Evolutionary conservation across 2,329 filamentous ascomycete genomes (phyloP).

Genomic region (Calonectria fujianensis): DNA sequence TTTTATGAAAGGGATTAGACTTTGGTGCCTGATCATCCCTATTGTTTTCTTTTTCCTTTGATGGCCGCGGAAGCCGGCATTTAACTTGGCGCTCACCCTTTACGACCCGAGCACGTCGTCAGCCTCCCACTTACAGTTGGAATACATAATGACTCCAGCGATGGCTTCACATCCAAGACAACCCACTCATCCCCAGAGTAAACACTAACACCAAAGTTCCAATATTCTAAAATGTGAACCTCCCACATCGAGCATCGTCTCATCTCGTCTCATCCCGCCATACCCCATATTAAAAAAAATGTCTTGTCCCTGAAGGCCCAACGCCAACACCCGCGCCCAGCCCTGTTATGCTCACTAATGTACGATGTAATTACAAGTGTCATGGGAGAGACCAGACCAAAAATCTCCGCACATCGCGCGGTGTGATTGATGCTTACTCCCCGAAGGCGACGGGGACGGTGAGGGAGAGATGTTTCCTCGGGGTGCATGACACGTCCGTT

Average conservation of each 20-base stretch:
- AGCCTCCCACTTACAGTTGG: constrained; percentile 10
- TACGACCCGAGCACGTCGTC: constrained; percentile 6
- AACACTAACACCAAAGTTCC: constrained; percentile 15
- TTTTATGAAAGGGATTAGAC: constrained; percentile 14
- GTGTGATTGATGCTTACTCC: constrained; percentile 36
- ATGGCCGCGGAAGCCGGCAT: constrained; percentile 5
- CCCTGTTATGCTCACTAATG: constrained; percentile 35
- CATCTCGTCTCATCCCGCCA: constrained; percentile 19
- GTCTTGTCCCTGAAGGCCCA: constrained; percentile 22
- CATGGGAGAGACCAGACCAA: background rate
- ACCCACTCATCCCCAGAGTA: background rate
- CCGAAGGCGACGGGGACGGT: constrained; percentile 28
- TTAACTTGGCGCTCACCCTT: background rate
- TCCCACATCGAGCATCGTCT: constrained; percentile 28
- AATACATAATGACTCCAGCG: background rate
- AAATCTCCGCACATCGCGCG: constrained; percentile 30
- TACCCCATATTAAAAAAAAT: constrained; percentile 5
- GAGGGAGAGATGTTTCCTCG: constrained; percentile 31
- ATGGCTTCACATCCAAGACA: constrained; percentile 13
- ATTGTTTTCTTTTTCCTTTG: background rate
- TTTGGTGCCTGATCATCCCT: constrained; percentile 13
- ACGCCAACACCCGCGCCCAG: constrained; percentile 33
- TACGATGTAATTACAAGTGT: constrained; percentile 21
- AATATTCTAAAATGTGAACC: constrained; percentile 12
- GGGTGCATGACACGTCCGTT: constrained; percentile 17